Conservation (phyloP, 139 green algal species). For the Ostreobium quekettii region DNA sequence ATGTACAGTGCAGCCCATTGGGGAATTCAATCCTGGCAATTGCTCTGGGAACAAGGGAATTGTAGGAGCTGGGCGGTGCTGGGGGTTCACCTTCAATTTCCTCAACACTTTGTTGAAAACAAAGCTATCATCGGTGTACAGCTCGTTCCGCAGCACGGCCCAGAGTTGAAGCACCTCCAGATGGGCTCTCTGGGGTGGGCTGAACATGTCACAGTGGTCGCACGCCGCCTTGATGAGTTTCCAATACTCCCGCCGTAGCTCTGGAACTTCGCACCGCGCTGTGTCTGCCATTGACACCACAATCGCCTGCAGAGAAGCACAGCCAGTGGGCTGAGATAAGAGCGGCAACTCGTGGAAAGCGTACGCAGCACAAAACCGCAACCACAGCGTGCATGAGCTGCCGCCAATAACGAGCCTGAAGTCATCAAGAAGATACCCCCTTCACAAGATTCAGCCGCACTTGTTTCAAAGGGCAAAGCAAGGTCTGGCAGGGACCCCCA, state of each 20-base stretch:
- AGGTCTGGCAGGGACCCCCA: too few relatives aligned
- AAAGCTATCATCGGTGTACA: conserved; percentile 63
- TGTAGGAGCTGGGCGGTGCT: not conserved
- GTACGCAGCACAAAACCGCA: too few relatives aligned
- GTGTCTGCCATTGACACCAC: not conserved
- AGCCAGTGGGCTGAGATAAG: too few relatives aligned
- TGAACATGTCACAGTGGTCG: conserved; percentile 33
- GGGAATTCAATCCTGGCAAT: not conserved
- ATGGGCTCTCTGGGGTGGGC: conserved; percentile 27
- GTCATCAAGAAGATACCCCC: too few relatives aligned
- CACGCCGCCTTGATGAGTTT: conserved; percentile 34
- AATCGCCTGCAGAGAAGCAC: not conserved
- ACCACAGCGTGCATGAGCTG: too few relatives aligned
- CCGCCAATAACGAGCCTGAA: too few relatives aligned
- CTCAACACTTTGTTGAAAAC: conserved; percentile 50
- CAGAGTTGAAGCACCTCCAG: conserved; percentile 52
- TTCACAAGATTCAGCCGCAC: too few relatives aligned
- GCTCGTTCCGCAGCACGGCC: conserved; percentile 36
- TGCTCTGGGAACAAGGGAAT: not conserved
- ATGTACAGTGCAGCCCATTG: not conserved
- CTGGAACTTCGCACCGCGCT: conserved; percentile 4
- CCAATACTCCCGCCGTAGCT: conserved; percentile 35
- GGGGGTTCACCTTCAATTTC: conserved; percentile 29
- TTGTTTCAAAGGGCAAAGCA: too few relatives aligned
- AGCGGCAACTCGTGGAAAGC: too few relatives aligned